These are phyloP conservation scores for Capronia americana DNA, from an alignment of 2,329 filamentous ascomycete genomes.

Conservation along the genomic window DNA sequence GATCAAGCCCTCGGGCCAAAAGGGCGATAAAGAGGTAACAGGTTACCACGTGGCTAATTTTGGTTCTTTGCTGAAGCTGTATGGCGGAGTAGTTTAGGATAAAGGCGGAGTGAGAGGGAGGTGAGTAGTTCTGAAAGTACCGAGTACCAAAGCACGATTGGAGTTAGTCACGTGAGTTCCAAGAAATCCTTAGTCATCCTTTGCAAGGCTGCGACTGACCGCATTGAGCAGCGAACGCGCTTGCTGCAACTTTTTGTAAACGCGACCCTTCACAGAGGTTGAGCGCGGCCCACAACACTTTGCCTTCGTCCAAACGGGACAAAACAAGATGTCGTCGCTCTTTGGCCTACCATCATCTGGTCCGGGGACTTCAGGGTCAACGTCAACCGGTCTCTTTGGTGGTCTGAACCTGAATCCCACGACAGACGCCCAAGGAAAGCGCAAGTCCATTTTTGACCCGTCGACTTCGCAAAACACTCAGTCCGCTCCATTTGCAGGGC, in stretches of 20 bases:
- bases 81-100: not conserved
- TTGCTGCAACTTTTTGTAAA: conserved; percentile 4
- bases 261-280: not conserved
- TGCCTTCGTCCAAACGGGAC: not conserved
- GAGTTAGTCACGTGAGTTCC: not conserved
- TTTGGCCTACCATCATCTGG: conserved; percentile 34
- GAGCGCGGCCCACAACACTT: not conserved
- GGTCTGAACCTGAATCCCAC: conserved; percentile 37
- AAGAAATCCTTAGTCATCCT: not conserved
- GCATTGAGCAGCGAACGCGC: conserved; percentile 3
- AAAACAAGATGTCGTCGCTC: conserved; percentile 34
- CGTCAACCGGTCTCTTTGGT: conserved; percentile 26
- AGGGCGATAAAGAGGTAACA: not conserved
- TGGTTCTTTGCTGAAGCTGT: not conserved
- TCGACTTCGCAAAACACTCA: conserved; percentile 33
- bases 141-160: too few relatives aligned
- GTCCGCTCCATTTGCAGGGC: conserved; percentile 22
- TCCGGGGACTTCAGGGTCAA: conserved; percentile 22
- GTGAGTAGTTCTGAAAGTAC: not conserved
- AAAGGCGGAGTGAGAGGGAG: not conserved
- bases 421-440: conserved; percentile 36
- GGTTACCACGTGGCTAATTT: not conserved
- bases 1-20: not conserved
- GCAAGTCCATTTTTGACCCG: conserved; percentile 40
- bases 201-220: not conserved